Base-by-base conservation (phyloP, 805 yeast genomes). In the Ascoidea rubescens region DNA sequence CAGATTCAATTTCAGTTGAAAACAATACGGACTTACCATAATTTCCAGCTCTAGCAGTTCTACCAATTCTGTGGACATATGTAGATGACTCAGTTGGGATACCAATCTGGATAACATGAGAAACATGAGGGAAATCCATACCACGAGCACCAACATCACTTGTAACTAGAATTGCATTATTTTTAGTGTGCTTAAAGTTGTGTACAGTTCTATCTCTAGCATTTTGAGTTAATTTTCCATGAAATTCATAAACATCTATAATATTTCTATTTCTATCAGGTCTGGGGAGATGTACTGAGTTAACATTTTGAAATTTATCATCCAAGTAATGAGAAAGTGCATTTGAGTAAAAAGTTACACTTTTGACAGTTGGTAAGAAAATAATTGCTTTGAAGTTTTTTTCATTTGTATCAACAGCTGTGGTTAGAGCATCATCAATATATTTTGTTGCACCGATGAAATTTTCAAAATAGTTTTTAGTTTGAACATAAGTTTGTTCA, bases 81-180 rank as follows among this genome's bases (percentile, higher is more conserved):
- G 84, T 83, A n/a, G 90, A 78, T 30, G 80, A 67, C 53, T 82
- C 87, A 48, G 74, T 68, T 55, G 93, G 87, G n/a, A 82, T 74
- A 58, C 91, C 86, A 52, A 87, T 66, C 70, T 91, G 97, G 59
- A 85, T 70, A 51, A 91, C 97, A 63, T 87, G 87, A 31, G 88
- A 69, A 32, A 91, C 95, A 59, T 79, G 79, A 53, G 90, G 93
- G 75, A 91, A 87, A 71, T 91, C 97, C 84, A 91, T 82, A 59
- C 98, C 98, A 69, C 98, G 80, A 12, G 97, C 96, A 55, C 90
- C 95, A 54, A 91, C 97, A 67, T 89, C 96, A 5, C 96, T 86
- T 52, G 91, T 82, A 52, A 91, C 78, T 53, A 91, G 72, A 48
- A 90, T 63, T 21, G 28, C 28, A 52, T 87, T 85, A 32, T 66